Conservation (phyloP, 2,329 filamentous ascomycete genomes). For the Pyrenophora seminiperda region DNA sequence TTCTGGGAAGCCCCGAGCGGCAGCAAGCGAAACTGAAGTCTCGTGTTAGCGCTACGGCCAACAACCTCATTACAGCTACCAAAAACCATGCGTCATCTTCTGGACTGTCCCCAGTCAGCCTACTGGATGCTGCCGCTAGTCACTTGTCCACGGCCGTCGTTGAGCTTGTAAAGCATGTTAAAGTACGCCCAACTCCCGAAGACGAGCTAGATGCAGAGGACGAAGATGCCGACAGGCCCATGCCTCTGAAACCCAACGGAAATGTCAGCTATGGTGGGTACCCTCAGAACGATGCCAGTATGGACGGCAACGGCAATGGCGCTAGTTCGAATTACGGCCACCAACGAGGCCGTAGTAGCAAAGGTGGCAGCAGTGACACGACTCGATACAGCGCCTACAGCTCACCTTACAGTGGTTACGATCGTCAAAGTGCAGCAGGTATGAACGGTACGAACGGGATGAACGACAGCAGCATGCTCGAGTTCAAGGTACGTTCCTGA, state of each 20-base stretch:
- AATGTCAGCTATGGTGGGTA: constrained; percentile 30
- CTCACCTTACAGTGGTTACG: constrained; percentile 46
- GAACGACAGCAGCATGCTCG: constrained; percentile 54
- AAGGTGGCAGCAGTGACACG: constrained; percentile 44
- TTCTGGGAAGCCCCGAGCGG: constrained; percentile 43
- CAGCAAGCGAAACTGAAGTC: constrained; percentile 74
- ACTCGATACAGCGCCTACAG: constrained; percentile 44
- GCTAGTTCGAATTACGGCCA: constrained; percentile 20
- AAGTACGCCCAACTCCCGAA: constrained; percentile 76
- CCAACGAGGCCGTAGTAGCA: constrained; percentile 41
- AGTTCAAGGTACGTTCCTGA: constrained; percentile 61
- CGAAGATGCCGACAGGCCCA: constrained; percentile 54
- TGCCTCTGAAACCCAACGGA: constrained; percentile 40
- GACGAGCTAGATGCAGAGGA: constrained; percentile 75
- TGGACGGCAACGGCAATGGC: constrained; percentile 18
- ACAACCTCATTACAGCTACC: constrained; percentile 91
- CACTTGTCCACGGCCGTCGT: constrained; percentile 86
- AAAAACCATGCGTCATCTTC: constrained; percentile 86
- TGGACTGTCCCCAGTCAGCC: constrained; percentile 88
- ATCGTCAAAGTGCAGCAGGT: constrained; percentile 38
- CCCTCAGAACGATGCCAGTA: constrained; percentile 29
- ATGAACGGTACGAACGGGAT: constrained; percentile 31
- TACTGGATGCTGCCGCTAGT: constrained; percentile 90
- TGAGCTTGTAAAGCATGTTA: constrained; percentile 81
- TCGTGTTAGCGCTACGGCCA: constrained; percentile 88